A percentile compares a stretch with the other conserved stretches of the same genome.
Conservation (phyloP, 345 rosid species). For the Zanthoxylum bungeanum region DNA sequence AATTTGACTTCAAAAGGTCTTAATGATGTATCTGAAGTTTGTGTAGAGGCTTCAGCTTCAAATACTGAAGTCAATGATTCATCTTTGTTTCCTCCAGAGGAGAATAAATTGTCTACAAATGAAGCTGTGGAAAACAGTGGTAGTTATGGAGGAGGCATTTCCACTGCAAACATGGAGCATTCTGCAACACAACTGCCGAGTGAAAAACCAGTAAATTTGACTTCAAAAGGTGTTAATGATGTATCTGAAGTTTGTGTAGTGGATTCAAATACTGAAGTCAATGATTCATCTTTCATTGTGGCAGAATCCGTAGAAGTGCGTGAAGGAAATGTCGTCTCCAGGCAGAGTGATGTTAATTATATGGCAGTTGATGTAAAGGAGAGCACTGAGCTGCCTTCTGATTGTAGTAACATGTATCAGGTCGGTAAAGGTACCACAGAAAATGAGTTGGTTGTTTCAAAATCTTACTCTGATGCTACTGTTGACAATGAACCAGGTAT, state of each 20-base stretch:
- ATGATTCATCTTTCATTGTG: constrained; percentile 12
- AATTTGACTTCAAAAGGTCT: constrained; percentile 24
- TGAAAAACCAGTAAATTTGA: constrained; percentile 19
- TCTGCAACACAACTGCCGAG: constrained; percentile 21
- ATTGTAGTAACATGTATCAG: constrained; percentile 21
- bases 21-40: constrained; percentile 18
- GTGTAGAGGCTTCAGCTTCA: constrained; percentile 4
- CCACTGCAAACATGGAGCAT: constrained; percentile 8
- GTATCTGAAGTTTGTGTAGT: constrained; percentile 19
- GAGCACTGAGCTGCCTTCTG: constrained; percentile 30
- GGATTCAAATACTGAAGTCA: constrained; percentile 1
- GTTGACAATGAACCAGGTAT: constrained; percentile 40
- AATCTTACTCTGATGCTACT: constrained; percentile 31
- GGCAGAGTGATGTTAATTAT: constrained; percentile 21
- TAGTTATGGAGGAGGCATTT: constrained; percentile 15
- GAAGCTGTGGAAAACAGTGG: constrained; percentile 21
- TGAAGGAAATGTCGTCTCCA: constrained; percentile 17
- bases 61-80: constrained; percentile 11
- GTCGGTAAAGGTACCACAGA: constrained; percentile 19
- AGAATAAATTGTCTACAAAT: constrained; percentile 21
- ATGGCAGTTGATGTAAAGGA: constrained; percentile 22
- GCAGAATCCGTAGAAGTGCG: constrained; percentile 22
- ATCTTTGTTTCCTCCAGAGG: constrained; percentile 26
- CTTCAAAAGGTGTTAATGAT: constrained; percentile 21
- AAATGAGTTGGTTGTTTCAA: constrained; percentile 30